Evolutionary conservation across 2,329 filamentous ascomycete species (phyloP).

Genomic region (Colletotrichum sidae): DNA sequence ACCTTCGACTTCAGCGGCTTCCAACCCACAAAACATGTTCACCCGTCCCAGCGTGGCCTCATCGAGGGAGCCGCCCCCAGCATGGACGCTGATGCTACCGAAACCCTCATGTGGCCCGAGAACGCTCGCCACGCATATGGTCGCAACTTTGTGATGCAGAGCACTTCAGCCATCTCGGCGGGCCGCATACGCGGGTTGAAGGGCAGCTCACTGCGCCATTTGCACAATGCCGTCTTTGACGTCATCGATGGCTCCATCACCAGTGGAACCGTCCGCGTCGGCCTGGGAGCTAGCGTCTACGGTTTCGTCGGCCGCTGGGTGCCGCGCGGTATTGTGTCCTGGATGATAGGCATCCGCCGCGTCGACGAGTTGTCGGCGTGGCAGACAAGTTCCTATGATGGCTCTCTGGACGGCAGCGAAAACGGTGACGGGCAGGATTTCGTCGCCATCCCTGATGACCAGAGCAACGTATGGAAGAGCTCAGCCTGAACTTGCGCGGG

Average conservation of each 20-base stretch:
- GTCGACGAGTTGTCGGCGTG: constrained; percentile 68
- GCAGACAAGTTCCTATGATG: constrained; percentile 58
- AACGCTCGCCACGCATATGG: constrained; percentile 70
- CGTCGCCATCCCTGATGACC: constrained; percentile 59
- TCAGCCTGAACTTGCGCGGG: background rate
- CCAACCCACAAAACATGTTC: constrained; percentile 59
- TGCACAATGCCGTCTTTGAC: constrained; percentile 92
- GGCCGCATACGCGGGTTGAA: constrained; percentile 69
- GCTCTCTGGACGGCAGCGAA: constrained; percentile 50
- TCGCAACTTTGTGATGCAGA: constrained; percentile 69
- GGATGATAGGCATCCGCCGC: constrained; percentile 87
- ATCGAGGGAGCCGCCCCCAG: constrained; percentile 53
- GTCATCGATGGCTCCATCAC: constrained; percentile 77
- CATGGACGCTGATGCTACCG: constrained; percentile 57
- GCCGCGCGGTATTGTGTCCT: constrained; percentile 82
- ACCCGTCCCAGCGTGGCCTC: constrained; percentile 50
- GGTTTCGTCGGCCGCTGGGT: constrained; percentile 86
- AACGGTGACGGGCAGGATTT: constrained; percentile 60
- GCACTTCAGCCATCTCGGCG: constrained; percentile 65
- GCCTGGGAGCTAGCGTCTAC: constrained; percentile 86
- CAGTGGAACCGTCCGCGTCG: constrained; percentile 78
- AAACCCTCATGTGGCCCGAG: constrained; percentile 74
- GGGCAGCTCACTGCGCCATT: constrained; percentile 79
- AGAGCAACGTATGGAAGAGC: constrained; percentile 59
- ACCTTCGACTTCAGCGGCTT: constrained; percentile 86